Conservation (phyloP, 495 filamentous ascomycete genomes). For the Lepidopterella palustris region DNA sequence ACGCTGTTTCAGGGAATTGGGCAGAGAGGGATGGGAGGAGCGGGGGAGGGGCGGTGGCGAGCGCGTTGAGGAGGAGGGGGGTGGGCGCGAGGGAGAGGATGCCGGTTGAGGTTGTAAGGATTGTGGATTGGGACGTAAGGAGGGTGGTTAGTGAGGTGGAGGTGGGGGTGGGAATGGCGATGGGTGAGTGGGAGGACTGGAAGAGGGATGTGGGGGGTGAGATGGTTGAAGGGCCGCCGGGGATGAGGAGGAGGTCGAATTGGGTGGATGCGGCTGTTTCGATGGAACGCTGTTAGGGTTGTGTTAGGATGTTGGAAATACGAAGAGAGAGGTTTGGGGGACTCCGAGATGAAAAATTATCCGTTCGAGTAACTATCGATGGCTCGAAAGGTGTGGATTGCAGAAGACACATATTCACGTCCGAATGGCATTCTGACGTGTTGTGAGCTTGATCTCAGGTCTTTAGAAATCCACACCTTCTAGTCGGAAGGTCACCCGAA, state of each 20-base stretch:
- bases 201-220: too few relatives aligned
- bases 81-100: slow-evolving; percentile 8
- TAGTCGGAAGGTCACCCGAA: not conserved
- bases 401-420: too few relatives aligned
- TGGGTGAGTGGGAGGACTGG: slow-evolving; percentile 12
- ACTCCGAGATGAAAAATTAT: slow-evolving; percentile 6
- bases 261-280: slow-evolving; percentile 16
- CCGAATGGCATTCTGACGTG: not conserved
- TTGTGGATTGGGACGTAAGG: slow-evolving; percentile 6
- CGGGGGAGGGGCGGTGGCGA: not conserved
- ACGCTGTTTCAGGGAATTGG: not conserved
- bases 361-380: too few relatives aligned
- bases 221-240: slow-evolving; percentile 2
- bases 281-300: too few relatives aligned
- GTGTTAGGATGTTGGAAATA: too few relatives aligned
- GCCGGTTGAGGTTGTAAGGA: too few relatives aligned
- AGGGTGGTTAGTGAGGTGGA: too few relatives aligned
- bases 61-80: not conserved
- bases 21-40: not conserved
- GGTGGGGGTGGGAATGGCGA: slow-evolving; percentile 5
- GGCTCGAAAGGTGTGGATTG: too few relatives aligned
- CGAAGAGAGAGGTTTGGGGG: too few relatives aligned
- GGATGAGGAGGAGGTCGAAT: slow-evolving; percentile 19
- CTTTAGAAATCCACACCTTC: too few relatives aligned
- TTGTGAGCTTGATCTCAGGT: too few relatives aligned